Conservation (phyloP, 306 rosid species). For the Vachellia collinsii region DNA sequence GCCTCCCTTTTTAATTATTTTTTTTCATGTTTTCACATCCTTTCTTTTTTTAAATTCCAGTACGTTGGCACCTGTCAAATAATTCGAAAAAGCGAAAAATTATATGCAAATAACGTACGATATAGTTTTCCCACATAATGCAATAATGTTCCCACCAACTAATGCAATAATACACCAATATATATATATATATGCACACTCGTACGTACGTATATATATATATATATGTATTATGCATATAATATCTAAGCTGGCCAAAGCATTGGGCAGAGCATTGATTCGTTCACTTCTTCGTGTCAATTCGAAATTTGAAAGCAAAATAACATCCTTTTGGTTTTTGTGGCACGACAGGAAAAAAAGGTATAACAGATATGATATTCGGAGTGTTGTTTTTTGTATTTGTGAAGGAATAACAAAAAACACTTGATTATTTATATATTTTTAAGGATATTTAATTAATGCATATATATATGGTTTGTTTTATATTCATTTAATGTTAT, state of each 20-base stretch:
- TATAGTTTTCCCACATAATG: neutral
- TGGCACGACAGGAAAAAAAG: neutral
- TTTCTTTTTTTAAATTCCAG: neutral
- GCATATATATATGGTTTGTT: no score
- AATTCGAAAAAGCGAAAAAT: neutral
- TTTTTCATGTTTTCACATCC: neutral
- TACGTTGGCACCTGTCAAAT: neutral
- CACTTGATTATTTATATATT: no score
- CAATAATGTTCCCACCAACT: neutral
- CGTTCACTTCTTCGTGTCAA: neutral
- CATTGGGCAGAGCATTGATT: no score
- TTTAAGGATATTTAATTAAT: no score
- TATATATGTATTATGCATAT: no score
- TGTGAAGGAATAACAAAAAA: neutral
- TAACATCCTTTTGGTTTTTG: neutral
- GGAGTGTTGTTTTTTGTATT: neutral
- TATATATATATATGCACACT: no score
- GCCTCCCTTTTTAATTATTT: neutral
- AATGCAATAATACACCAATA: no score
- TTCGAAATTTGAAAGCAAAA: neutral
- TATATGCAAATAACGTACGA: neutral
- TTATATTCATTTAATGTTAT: no score
- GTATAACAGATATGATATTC: neutral
- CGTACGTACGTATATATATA: no score
- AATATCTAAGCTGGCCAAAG: no score